Evolutionary conservation across 176 grass and related monocot genomes (phyloP).

Genomic region (Rhynchospora pubera): DNA sequence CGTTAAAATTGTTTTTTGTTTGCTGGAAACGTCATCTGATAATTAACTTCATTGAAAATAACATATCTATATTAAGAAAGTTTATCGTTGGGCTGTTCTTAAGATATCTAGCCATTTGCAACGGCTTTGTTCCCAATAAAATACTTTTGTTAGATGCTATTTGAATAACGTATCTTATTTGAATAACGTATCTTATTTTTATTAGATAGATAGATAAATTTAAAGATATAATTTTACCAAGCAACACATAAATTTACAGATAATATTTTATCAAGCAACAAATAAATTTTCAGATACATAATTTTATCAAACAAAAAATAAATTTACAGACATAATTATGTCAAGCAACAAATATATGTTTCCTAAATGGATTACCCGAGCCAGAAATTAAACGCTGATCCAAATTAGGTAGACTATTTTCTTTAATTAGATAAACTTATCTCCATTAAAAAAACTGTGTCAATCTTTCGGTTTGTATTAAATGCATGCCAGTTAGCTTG

Average conservation of each 20-base stretch:
- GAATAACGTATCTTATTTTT: not conserved
- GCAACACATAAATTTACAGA: no score
- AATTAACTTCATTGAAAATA: not conserved
- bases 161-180: no score
- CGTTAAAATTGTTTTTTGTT: not conserved
- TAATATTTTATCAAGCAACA: not conserved
- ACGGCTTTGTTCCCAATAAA: not conserved
- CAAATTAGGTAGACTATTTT: not conserved
- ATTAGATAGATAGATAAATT: not conserved
- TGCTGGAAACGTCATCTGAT: not conserved
- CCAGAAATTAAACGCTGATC: not conserved
- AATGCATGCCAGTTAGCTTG: not conserved
- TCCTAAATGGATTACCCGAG: not conserved
- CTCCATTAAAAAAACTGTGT: not conserved
- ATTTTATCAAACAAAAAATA: not conserved
- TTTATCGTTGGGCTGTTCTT: no score
- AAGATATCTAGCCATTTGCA: not conserved
- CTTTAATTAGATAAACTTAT: slow-evolving; percentile 13
- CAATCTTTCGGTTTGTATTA: not conserved
- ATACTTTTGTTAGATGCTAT: not conserved
- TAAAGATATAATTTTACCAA: not conserved
- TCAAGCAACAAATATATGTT: not conserved
- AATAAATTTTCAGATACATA: not conserved
- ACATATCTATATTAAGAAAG: no score
- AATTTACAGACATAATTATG: not conserved